Conservation (phyloP, 202 grass and related monocot species). For the Brachypodium distachyon region DNA sequence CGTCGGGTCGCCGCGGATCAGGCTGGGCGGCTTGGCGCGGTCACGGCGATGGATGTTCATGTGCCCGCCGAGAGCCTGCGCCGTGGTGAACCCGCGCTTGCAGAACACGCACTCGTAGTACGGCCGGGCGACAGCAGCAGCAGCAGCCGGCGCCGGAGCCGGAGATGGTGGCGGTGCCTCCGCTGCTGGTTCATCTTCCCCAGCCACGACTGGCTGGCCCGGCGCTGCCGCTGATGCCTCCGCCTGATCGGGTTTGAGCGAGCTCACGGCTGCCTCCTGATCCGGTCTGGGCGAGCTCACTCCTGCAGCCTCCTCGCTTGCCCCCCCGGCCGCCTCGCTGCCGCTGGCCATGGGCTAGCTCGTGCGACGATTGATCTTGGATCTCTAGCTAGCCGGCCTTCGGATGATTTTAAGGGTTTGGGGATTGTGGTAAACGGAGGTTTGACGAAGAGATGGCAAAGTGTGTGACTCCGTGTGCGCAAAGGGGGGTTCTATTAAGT, state of each 20-base stretch:
- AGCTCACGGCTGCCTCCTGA: no score
- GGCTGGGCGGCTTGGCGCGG: constrained; percentile 32
- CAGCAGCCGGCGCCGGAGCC: background rate
- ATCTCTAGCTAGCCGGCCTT: background rate
- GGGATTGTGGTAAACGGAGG: background rate
- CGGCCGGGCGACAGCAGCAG: background rate
- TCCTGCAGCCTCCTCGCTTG: constrained; percentile 23
- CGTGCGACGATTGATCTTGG: background rate
- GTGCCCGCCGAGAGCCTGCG: constrained; percentile 76
- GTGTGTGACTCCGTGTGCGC: background rate
- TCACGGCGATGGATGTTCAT: constrained; percentile 87
- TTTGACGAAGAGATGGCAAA: constrained; percentile 18
- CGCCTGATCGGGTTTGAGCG: background rate
- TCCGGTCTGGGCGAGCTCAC: no score
- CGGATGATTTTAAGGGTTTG: background rate
- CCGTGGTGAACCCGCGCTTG: constrained; percentile 74
- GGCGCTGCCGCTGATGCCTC: background rate
- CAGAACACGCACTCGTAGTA: constrained; percentile 86
- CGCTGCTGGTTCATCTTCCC: background rate
- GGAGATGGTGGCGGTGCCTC: no score
- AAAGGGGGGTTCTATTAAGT: background rate
- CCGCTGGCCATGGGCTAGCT: constrained; percentile 9
- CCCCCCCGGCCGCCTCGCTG: constrained; percentile 5
- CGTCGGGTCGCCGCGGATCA: background rate
- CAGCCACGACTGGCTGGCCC: no score